These are phyloP conservation scores for Colletotrichum abscissum DNA, from an alignment of 2,329 filamentous ascomycete species.

Conservation along the genomic window DNA sequence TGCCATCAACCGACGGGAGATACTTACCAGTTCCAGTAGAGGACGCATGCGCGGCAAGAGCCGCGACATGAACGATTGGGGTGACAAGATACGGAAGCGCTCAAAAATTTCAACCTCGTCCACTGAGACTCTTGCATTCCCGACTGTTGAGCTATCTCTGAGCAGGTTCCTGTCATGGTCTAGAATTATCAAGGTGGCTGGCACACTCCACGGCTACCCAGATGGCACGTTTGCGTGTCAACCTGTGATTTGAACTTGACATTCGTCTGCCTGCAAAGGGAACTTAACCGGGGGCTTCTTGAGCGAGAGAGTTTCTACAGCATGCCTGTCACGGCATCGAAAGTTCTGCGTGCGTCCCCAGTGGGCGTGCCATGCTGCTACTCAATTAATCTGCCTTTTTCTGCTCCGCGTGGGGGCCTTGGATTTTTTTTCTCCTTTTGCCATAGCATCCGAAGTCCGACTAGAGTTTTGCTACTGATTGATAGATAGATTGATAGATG, in stretches of 20 bases:
- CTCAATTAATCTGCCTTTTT: background rate
- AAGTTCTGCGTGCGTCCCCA: background rate
- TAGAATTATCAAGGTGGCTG: background rate
- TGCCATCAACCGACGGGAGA: slow-evolving; percentile 11
- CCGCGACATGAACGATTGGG: background rate
- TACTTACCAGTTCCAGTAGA: slow-evolving; percentile 14
- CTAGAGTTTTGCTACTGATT: background rate
- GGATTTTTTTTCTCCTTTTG: too few species aligned
- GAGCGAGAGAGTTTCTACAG: background rate
- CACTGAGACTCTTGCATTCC: slow-evolving; percentile 16
- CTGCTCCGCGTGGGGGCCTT: slow-evolving; percentile 21
- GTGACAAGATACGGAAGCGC: slow-evolving; percentile 10
- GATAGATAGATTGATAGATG: too few species aligned
- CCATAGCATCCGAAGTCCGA: background rate
- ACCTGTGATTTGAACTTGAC: background rate
- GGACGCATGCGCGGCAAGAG: background rate
- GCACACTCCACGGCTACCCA: background rate
- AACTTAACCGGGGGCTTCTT: background rate
- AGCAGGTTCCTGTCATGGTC: background rate
- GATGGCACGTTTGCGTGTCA: slow-evolving; percentile 17
- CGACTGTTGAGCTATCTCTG: background rate
- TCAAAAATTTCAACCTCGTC: background rate
- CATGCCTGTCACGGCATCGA: background rate
- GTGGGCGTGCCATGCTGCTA: background rate
- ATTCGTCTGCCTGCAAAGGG: background rate